phyloP scores from a whole-genome alignment of 1,284 basidiomycete genomes.

The Austropuccinia psidii region DNA sequence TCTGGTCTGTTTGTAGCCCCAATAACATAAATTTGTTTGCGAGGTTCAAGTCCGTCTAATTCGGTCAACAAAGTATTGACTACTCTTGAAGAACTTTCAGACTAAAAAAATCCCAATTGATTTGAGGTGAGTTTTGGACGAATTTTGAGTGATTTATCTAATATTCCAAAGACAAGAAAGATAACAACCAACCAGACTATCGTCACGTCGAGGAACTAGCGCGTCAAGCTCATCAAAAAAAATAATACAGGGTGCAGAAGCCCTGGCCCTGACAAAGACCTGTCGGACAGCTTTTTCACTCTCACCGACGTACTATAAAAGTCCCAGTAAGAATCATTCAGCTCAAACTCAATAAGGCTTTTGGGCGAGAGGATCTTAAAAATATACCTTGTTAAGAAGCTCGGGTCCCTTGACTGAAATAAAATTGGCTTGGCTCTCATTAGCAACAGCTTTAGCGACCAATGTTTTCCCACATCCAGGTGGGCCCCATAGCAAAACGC shows the following conservation, averaged over 20 bases:
- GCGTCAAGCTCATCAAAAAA: constrained; percentile 98
- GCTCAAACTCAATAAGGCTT: neutral
- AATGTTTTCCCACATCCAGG: constrained; percentile 96
- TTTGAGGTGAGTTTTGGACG: neutral
- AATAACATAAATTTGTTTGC: constrained; percentile 89
- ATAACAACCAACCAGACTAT: constrained; percentile 62
- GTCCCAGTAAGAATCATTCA: neutral
- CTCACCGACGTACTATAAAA: constrained; percentile 82
- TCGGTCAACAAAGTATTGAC: constrained; percentile 96
- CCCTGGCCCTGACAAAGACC: constrained; percentile 78
- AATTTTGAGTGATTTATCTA: neutral
- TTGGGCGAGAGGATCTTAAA: neutral
- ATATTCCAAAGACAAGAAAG: neutral
- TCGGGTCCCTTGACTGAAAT: constrained; percentile 97
- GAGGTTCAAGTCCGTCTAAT: constrained; percentile 82
- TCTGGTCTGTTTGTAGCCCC: constrained; percentile 97
- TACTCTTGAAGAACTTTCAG: constrained; percentile 90
- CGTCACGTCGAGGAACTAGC: constrained; percentile 85
- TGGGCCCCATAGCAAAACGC: constrained; percentile 95
- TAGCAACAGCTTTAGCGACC: constrained; percentile 92
- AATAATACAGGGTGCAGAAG: constrained; percentile 79
- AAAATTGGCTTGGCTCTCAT: constrained; percentile 87
- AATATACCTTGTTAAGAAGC: constrained; percentile 76
- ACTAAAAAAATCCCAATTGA: constrained; percentile 52
- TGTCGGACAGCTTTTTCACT: constrained; percentile 90